These are phyloP conservation scores for Aspergillus affinis DNA, from an alignment of 495 filamentous ascomycete genomes.

Conservation along the genomic window DNA sequence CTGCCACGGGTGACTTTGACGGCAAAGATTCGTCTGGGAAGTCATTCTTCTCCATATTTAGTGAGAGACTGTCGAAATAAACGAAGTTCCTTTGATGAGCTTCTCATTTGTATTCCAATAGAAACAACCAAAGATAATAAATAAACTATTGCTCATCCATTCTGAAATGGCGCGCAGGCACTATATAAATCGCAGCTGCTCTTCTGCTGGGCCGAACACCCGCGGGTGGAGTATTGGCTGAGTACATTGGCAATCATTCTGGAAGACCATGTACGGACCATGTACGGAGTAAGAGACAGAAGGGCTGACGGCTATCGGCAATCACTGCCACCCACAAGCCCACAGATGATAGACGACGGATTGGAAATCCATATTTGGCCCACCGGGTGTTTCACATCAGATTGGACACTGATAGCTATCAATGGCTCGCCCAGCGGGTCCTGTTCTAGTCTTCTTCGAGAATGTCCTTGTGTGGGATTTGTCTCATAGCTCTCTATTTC, in stretches of 20 bases:
- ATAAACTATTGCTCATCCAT: background rate
- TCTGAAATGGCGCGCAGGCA: background rate
- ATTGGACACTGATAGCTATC: background rate
- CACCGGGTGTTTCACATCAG: slow-evolving; percentile 1
- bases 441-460: slow-evolving; percentile 2
- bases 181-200: background rate
- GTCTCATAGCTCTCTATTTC: background rate
- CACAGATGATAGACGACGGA: background rate
- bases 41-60: slow-evolving; percentile 6
- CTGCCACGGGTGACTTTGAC: slow-evolving; percentile 1
- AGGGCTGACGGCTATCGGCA: slow-evolving; percentile 3
- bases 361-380: background rate
- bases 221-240: slow-evolving; percentile 5
- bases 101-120: background rate
- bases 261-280: background rate
- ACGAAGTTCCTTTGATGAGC: background rate
- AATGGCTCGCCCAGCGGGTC: background rate
- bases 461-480: background rate
- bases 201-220: slow-evolving; percentile 8
- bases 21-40: slow-evolving; percentile 3
- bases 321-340: background rate
- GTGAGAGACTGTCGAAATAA: background rate
- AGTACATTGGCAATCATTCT: background rate
- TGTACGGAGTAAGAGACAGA: background rate
- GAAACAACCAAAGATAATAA: background rate